Percentiles rank a stretch among this genome's conserved stretches.
Conservation (phyloP, 2,329 filamentous ascomycete species). For the Botrytis squamosa region DNA sequence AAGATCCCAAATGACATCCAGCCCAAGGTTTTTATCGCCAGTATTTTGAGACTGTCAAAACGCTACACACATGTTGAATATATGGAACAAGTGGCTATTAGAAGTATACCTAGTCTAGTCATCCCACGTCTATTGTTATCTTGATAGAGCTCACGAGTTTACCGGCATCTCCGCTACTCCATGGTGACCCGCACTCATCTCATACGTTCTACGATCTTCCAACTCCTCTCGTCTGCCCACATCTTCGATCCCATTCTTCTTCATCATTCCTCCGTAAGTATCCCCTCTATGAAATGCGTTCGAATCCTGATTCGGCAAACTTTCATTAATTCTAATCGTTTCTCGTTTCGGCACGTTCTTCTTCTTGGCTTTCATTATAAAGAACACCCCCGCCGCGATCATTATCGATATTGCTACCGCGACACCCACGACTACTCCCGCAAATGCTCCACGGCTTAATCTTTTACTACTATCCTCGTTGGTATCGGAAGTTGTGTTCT, state of each 20-base stretch:
- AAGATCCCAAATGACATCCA: neutral
- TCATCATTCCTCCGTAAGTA: neutral
- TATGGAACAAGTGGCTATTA: neutral
- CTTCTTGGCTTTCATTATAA: neutral
- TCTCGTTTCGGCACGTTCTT: neutral
- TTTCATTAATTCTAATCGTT: neutral
- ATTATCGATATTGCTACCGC: neutral
- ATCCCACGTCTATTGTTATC: neutral
- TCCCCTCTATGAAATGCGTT: neutral
- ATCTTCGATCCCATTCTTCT: neutral
- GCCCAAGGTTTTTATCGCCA: neutral
- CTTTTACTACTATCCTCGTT: neutral
- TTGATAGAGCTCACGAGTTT: neutral
- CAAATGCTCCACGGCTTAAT: neutral
- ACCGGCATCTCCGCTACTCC: neutral
- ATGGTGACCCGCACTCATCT: constrained; percentile 7
- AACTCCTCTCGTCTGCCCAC: neutral
- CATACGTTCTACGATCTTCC: neutral
- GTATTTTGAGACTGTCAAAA: neutral
- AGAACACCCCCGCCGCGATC: neutral
- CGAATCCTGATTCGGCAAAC: neutral
- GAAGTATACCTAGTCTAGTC: neutral
- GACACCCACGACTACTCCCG: neutral
- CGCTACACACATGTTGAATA: neutral
- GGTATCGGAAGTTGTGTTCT: neutral